These are phyloP conservation scores for Rhytidhysteron rufulum DNA, from an alignment of 2,329 filamentous ascomycete species.

Conservation along the genomic window DNA sequence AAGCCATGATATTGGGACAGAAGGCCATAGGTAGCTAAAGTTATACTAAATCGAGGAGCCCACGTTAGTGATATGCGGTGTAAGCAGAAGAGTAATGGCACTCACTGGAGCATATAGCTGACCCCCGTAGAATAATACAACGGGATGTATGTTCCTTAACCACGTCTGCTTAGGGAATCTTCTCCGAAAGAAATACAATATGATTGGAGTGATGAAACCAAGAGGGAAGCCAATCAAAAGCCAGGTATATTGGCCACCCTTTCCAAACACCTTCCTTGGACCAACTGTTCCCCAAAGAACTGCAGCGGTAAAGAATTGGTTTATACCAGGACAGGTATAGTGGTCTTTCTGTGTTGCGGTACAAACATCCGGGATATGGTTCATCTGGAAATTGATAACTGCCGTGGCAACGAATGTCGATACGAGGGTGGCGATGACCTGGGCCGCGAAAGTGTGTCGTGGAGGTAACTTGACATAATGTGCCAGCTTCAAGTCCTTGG, in stretches of 20 bases:
- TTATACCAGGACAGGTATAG: conserved; percentile 51
- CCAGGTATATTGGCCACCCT: conserved; percentile 46
- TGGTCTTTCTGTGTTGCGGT: conserved; percentile 37
- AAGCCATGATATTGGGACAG: conserved; percentile 37
- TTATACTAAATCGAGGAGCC: no score
- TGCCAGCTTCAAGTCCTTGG: conserved; percentile 21
- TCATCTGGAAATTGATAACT: conserved; percentile 47
- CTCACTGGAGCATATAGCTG: conserved; percentile 8
- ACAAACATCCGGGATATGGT: conserved; percentile 48
- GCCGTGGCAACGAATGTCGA: conserved; percentile 51
- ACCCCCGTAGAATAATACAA: conserved; percentile 8
- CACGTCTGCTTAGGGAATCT: conserved; percentile 33
- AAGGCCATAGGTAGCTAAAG: conserved; percentile 47
- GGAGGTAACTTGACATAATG: conserved; percentile 60
- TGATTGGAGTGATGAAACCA: conserved; percentile 45
- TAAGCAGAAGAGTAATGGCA: not conserved
- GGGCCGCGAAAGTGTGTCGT: conserved; percentile 55
- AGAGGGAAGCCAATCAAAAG: conserved; percentile 51
- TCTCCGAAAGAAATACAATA: conserved; percentile 43
- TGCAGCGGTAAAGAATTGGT: conserved; percentile 56
- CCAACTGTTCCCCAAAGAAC: conserved; percentile 56
- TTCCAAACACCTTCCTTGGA: conserved; percentile 49
- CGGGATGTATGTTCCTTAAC: conserved; percentile 32
- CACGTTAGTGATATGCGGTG: no score
- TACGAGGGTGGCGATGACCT: conserved; percentile 56